Percentiles rank a stretch among this genome's conserved stretches.
These are phyloP conservation scores for Fusarium irregulare DNA, from an alignment of 2,329 filamentous ascomycete species.

Conservation along the genomic window DNA sequence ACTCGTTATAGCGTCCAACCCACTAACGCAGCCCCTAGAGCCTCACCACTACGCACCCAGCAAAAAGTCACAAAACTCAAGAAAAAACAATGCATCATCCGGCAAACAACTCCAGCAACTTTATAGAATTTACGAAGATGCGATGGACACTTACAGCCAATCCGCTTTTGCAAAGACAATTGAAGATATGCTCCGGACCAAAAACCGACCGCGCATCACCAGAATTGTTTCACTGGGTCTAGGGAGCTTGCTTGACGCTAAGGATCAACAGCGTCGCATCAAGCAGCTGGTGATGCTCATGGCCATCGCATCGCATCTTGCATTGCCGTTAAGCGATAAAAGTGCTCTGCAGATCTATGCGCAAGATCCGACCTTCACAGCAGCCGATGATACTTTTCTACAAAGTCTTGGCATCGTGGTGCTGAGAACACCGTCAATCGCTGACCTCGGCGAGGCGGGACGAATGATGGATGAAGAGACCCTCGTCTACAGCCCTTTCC, in stretches of 20 bases:
- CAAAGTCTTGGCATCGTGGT: slow-evolving; percentile 29
- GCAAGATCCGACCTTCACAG: slow-evolving; percentile 42
- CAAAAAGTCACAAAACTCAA: slow-evolving; percentile 11
- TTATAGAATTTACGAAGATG: slow-evolving; percentile 27
- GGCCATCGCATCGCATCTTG: slow-evolving; percentile 33
- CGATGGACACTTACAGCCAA: slow-evolving; percentile 22
- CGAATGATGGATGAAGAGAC: slow-evolving; percentile 38
- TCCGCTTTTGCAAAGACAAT: slow-evolving; percentile 30
- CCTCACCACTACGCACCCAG: neutral
- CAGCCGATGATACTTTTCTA: slow-evolving; percentile 37
- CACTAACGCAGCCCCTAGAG: neutral
- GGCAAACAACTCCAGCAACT: slow-evolving; percentile 37
- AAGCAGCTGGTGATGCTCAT: slow-evolving; percentile 42
- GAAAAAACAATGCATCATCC: slow-evolving; percentile 13
- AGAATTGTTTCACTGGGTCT: slow-evolving; percentile 37
- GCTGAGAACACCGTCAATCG: slow-evolving; percentile 33
- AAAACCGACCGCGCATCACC: slow-evolving; percentile 33
- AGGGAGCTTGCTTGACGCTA: slow-evolving; percentile 36
- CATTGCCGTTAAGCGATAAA: neutral
- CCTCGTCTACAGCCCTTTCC: slow-evolving; percentile 42
- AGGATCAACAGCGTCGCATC: slow-evolving; percentile 40
- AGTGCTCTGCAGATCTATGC: slow-evolving; percentile 23
- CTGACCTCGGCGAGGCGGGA: slow-evolving; percentile 37
- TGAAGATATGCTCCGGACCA: slow-evolving; percentile 34
- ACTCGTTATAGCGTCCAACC: neutral